A percentile compares a stretch with the other conserved stretches of the same genome.
Evolutionary conservation across 139 green algal species (phyloP).

Genomic region (Gonium pectorale): DNA sequence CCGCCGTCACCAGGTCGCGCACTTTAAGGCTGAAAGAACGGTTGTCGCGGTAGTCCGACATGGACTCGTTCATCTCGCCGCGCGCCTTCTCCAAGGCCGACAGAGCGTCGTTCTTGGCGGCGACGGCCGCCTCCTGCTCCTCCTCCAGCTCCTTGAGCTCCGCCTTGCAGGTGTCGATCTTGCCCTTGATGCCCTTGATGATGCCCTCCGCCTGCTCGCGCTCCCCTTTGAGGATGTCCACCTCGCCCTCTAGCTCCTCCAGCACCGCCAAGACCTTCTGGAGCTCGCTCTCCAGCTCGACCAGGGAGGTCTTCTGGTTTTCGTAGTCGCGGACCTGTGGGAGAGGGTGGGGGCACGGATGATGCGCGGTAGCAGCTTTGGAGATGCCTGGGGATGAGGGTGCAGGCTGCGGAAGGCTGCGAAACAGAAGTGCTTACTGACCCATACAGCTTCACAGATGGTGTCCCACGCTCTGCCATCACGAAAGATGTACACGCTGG

Average conservation of each 20-base stretch:
- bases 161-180: constrained; percentile 45
- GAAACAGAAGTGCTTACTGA: too few relatives aligned
- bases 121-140: constrained; percentile 51
- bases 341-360: not conserved
- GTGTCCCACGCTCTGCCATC: too few relatives aligned
- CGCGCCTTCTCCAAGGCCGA: constrained; percentile 42
- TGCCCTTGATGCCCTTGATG: constrained; percentile 52
- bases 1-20: constrained; percentile 67
- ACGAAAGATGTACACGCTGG: too few relatives aligned
- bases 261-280: constrained; percentile 48
- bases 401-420: not conserved
- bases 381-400: too few relatives aligned
- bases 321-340: constrained; percentile 41
- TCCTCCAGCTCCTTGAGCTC: constrained; percentile 62
- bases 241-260: constrained; percentile 63
- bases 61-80: constrained; percentile 49
- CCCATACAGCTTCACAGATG: too few relatives aligned
- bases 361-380: too few relatives aligned
- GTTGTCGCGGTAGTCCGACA: constrained; percentile 68
- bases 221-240: constrained; percentile 65
- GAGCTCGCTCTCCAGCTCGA: constrained; percentile 56
- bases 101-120: constrained; percentile 56
- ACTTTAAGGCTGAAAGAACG: constrained; percentile 64
- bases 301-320: constrained; percentile 47
- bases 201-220: constrained; percentile 61